Conservation (phyloP, 768 basidiomycete genomes). For the Tricholoma sp. region DNA sequence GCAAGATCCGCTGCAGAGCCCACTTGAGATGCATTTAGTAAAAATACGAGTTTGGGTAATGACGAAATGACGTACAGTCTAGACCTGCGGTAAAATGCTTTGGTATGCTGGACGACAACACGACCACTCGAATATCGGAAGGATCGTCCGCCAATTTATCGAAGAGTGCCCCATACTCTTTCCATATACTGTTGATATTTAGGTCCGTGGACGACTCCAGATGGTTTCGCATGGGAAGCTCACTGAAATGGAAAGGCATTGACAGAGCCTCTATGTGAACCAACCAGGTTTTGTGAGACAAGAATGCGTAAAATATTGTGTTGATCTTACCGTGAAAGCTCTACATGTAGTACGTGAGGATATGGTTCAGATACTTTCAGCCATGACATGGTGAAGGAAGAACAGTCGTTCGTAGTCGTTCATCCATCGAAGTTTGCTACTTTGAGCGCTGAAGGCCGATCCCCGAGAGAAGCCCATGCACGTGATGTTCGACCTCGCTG, state of each 20-base stretch:
- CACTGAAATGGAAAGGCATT: conserved; percentile 61
- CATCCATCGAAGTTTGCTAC: too few species aligned
- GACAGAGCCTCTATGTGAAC: conserved; percentile 44
- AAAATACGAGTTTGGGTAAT: too few species aligned
- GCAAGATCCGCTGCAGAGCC: conserved; percentile 23
- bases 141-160: conserved; percentile 42
- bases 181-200: conserved; percentile 54
- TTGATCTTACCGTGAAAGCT: conserved; percentile 35
- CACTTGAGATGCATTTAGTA: conserved; percentile 15
- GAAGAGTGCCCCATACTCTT: conserved; percentile 58
- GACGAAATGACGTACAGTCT: conserved; percentile 47
- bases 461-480: too few species aligned
- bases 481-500: too few species aligned
- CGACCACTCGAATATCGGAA: conserved; percentile 62
- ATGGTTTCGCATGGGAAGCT: background rate
- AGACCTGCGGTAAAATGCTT: conserved; percentile 82
- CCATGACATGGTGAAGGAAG: conserved; percentile 22
- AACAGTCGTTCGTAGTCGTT: background rate
- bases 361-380: conserved; percentile 42
- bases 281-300: background rate
- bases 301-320: background rate
- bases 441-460: too few species aligned
- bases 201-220: background rate
- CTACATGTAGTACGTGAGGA: conserved; percentile 40
- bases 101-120: conserved; percentile 63